These are phyloP conservation scores for Oryza longistaminata DNA, from an alignment of 176 grass and related monocot species.

Conservation along the genomic window DNA sequence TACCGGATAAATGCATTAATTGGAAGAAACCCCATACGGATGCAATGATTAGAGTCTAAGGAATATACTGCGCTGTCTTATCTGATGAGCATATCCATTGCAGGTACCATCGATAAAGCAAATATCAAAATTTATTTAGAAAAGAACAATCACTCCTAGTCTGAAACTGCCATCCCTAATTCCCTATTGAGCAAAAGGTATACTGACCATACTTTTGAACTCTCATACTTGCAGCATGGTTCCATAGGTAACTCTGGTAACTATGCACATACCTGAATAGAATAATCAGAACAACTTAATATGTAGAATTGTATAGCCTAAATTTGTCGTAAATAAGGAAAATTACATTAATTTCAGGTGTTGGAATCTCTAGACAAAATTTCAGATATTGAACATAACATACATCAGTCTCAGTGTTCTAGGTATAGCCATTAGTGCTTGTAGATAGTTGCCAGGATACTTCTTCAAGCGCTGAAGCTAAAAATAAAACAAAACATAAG, in stretches of 20 bases:
- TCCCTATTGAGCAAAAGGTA: not conserved
- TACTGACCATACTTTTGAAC: conserved; percentile 82
- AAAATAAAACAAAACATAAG: conserved; percentile 43
- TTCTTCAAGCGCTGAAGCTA: conserved; percentile 96
- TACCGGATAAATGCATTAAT: not conserved
- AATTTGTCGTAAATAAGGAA: conserved; percentile 8
- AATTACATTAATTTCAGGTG: not conserved
- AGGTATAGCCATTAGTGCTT: conserved; percentile 91
- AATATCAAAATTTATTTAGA: not conserved
- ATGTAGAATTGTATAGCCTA: conserved; percentile 18
- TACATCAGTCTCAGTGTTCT: conserved; percentile 89
- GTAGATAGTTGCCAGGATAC: conserved; percentile 89
- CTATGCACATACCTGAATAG: conserved; percentile 93
- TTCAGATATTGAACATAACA: conserved; percentile 27
- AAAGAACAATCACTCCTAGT: not conserved
- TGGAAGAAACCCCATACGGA: not conserved
- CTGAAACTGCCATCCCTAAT: not conserved
- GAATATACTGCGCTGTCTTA: not conserved
- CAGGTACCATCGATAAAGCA: not conserved
- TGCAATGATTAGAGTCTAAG: not conserved
- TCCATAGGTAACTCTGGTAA: conserved; percentile 99
- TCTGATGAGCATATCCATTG: not conserved
- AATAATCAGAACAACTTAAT: conserved; percentile 32
- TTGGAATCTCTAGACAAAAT: conserved; percentile 17
- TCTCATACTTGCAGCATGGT: conserved; percentile 93